Evolutionary conservation across 176 grass and related monocot genomes (phyloP).

Genomic region (Microstegium vimineum): DNA sequence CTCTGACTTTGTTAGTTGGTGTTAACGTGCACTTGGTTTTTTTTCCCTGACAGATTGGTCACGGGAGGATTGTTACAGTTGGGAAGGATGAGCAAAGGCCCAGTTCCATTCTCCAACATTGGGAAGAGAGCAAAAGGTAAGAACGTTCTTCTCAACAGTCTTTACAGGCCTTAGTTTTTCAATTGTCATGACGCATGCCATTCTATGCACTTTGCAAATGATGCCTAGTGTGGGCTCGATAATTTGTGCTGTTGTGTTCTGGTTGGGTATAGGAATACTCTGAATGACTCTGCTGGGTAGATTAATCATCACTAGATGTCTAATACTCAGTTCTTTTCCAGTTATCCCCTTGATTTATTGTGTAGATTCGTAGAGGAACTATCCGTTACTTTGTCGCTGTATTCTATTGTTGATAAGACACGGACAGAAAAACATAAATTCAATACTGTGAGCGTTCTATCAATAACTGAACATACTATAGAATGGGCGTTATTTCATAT

Average conservation of each 20-base stretch:
- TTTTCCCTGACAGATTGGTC: not conserved
- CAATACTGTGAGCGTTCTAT: not conserved
- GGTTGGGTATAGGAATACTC: not conserved
- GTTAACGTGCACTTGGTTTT: not conserved
- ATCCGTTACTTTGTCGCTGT: not conserved
- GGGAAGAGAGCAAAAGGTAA: conserved; percentile 73
- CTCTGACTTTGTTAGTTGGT: not conserved
- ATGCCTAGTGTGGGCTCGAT: not conserved
- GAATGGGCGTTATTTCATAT: not conserved
- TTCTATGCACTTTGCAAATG: not conserved
- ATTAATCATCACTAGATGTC: not conserved
- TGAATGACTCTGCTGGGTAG: not conserved
- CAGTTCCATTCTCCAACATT: conserved; percentile 50
- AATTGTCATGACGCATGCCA: not conserved
- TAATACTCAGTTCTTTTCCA: not conserved
- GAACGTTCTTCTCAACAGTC: not conserved
- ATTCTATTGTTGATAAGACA: not conserved
- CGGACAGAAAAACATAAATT: not conserved
- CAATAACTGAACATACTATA: not conserved
- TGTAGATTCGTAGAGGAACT: not conserved
- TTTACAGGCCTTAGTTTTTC: not conserved
- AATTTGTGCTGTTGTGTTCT: not conserved
- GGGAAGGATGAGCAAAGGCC: conserved; percentile 70
- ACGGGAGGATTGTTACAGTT: not conserved
- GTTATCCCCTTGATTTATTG: not conserved